Evolutionary conservation across 2,329 filamentous ascomycete genomes (phyloP).

Genomic region (Colletotrichum horii): DNA sequence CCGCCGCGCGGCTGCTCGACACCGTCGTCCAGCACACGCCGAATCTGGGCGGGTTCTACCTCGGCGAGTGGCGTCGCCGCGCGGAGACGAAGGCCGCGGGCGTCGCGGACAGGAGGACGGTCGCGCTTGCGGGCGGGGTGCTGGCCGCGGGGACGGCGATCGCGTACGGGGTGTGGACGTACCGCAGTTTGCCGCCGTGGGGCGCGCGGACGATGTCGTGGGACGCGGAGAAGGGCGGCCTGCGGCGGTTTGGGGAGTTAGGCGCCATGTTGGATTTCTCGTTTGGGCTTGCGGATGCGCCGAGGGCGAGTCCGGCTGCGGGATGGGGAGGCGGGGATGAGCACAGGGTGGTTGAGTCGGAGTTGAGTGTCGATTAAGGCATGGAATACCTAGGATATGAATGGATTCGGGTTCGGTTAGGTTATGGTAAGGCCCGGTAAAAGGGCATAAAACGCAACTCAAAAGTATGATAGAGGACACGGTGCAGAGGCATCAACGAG

Average conservation of each 20-base stretch:
- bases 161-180: constrained; percentile 43
- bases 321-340: not conserved
- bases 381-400: not conserved
- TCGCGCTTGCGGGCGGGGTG: constrained; percentile 36
- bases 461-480: not conserved
- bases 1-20: constrained; percentile 36
- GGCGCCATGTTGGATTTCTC: constrained; percentile 46
- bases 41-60: constrained; percentile 39
- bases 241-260: constrained; percentile 52
- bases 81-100: constrained; percentile 36
- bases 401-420: not conserved
- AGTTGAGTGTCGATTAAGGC: constrained; percentile 13
- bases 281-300: constrained; percentile 9
- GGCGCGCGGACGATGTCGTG: constrained; percentile 51
- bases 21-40: constrained; percentile 40
- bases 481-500: not conserved
- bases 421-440: not conserved
- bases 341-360: constrained; percentile 19
- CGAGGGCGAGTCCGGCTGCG: not conserved
- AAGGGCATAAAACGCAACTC: not conserved
- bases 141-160: constrained; percentile 42
- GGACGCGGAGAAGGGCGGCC: constrained; percentile 32
- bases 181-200: constrained; percentile 48
- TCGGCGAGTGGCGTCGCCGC: constrained; percentile 39
- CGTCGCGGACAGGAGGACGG: constrained; percentile 27